A percentile compares a stretch with the other conserved stretches of the same genome.
These are phyloP conservation scores for Ulmus americana DNA, from an alignment of 331 rosid genomes.

Conservation along the genomic window DNA sequence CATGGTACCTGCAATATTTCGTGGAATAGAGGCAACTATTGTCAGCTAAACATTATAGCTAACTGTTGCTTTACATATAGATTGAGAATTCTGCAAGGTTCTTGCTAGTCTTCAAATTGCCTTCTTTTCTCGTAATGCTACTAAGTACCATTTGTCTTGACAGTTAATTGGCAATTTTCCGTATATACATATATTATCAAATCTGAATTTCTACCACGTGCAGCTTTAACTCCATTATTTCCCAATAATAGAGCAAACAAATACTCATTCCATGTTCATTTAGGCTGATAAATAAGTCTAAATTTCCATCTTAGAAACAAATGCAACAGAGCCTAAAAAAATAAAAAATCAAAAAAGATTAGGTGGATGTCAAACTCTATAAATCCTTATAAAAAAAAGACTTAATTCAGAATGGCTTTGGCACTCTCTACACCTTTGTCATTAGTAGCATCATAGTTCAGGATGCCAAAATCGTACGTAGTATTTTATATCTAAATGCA, in stretches of 20 bases:
- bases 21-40: conserved; percentile 1
- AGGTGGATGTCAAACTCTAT: background rate
- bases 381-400: background rate
- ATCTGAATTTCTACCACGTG: no score
- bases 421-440: conserved; percentile 86
- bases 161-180: background rate
- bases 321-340: background rate
- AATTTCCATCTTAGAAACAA: background rate
- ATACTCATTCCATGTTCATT: no score
- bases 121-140: background rate
- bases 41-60: background rate
- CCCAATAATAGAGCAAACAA: no score
- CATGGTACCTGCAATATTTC: conserved; percentile 58
- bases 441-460: conserved; percentile 74
- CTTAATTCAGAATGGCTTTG: conserved; percentile 82
- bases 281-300: no score
- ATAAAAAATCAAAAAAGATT: background rate
- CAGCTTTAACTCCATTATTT: no score
- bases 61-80: background rate
- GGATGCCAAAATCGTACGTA: conserved; percentile 75
- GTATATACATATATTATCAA: background rate
- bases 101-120: background rate
- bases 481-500: conserved; percentile 85
- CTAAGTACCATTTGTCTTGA: background rate
- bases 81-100: background rate